Evolutionary conservation across 768 basidiomycete genomes (phyloP), one percentile per base, ranked within the genome.

Genomic region (Gyrodon lividus): DNA sequence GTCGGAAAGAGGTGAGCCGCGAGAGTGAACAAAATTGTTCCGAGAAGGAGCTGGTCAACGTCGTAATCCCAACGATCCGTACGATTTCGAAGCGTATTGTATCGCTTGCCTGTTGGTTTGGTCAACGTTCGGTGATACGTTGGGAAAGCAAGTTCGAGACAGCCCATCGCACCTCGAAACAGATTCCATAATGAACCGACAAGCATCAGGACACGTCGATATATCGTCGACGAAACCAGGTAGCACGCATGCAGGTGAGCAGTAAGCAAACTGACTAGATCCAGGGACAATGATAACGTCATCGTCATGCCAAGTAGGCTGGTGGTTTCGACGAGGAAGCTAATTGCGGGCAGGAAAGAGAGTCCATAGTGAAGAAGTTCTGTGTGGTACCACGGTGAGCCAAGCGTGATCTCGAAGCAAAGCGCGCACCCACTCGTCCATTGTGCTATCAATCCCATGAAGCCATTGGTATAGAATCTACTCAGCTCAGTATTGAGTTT

Each of bases 401-500:
- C 16, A 34, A 46, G 26, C 26, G 30, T 38, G 51, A 51, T 30
- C 8, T 23, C 47, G 16, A 38, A 35, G 20, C 2, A 33, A 28
- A 19, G 14, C n/a, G 8, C 14, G 37, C 20, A 75, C 87, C 42
- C 51, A 94, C 94, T 70, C 5, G 78, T 82, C 92, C 92, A 98
- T 2, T 79, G 59, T 1, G 74, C 75, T 14, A 91, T 79, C 13
- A 90, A 55, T 22, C 77, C 77, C 3, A 86, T 73, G 44, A 97
- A 85, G 0, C 80, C 76, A 51, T 83, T 77, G n/a, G 86, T 82
- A 61, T 92, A 88, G 64, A 97, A 88, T 22, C 77, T 74, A 59
- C 92, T 91, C n/a, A 99, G 78, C 59, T 98, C 91, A 0, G 92
- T 91, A 62, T 98, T 98, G 46, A 99, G 83, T 69, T 99, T 99